Base-by-base conservation (phyloP, 1,284 basidiomycete species). In the Golubevia pallescens region DNA sequence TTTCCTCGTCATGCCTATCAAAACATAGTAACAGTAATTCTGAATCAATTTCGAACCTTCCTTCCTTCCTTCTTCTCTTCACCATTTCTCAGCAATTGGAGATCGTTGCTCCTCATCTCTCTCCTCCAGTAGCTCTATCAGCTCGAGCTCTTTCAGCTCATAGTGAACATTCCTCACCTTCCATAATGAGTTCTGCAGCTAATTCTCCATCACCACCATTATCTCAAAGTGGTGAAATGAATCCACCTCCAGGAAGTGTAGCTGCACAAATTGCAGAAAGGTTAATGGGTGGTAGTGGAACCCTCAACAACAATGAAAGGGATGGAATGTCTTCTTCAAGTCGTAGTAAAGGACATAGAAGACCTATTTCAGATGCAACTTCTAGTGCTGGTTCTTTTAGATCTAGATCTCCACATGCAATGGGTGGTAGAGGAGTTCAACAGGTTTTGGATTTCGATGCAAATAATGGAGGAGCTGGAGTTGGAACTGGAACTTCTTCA, bases 211-310 rank as follows among this genome's bases (percentile, higher is more conserved):
- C 73, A 48, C 74, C 75, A 23, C 73, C 76, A 7, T 58, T 74
- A 1, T 72, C 72, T 14, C 62, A 62, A 56, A 65, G 66, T 4
- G 70, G 74, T 6, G 52, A 38, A n/a, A 60, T 77, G 20, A 73
- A 74, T n/a, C 68, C 74, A 16, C 77, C 77, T 10, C 75, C 75
- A 4, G 75, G 77, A 32, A 72, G 71, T 21, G 73, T 79, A 67
- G 77, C 77, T 0, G 77, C 77, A 1, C 77, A 79, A 63, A 77
- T 79, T 21, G 77, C 77, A 14, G 77, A 79, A 28, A 68, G 73
- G 23, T 61, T 79, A 2, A 74, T 59, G 38, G 58, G 38, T 13
- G 34, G 24, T 23, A 21, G 16, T n/a, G 14, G 58, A 2, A 57
- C 34, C 32, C 14, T 14, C n/a, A 23, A 48, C 6, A 38, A 55